Evolutionary conservation across 176 grass and related monocot genomes (phyloP).

Genomic region (Oryza nivara): DNA sequence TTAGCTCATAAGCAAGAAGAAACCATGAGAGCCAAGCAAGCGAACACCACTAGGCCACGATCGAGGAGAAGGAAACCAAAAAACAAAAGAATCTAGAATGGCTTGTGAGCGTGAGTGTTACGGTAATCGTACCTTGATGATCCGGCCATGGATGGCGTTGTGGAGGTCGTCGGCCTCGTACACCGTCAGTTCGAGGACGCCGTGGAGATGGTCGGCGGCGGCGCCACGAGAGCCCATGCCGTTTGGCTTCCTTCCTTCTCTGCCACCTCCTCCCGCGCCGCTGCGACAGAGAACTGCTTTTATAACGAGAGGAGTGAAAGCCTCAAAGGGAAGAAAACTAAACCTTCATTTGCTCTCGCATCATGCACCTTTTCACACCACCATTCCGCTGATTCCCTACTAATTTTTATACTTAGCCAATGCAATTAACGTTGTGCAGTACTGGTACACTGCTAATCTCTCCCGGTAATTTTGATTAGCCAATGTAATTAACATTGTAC

Average conservation of each 20-base stretch:
- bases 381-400: background rate
- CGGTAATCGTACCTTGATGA: conserved; percentile 48
- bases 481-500: conserved; percentile 10
- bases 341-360: conserved; percentile 18
- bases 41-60: conserved; percentile 15
- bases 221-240: conserved; percentile 32
- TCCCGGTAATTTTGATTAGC: background rate
- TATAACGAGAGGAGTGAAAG: conserved; percentile 39
- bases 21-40: conserved; percentile 54
- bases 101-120: background rate
- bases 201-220: conserved; percentile 59
- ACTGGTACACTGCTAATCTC: background rate
- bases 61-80: background rate
- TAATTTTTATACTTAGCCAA: background rate
- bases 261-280: background rate
- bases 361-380: conserved; percentile 24
- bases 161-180: conserved; percentile 72
- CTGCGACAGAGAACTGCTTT: background rate
- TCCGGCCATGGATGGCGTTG: conserved; percentile 50
- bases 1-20: conserved; percentile 51
- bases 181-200: conserved; percentile 71
- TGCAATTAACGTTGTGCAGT: conserved; percentile 5
- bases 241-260: conserved; percentile 20
- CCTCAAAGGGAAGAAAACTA: conserved; percentile 19
- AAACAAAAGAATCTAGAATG: background rate